These are phyloP conservation scores for Aspergillus brunneoviolaceus DNA, from an alignment of 2,329 filamentous ascomycete genomes.

Conservation along the genomic window DNA sequence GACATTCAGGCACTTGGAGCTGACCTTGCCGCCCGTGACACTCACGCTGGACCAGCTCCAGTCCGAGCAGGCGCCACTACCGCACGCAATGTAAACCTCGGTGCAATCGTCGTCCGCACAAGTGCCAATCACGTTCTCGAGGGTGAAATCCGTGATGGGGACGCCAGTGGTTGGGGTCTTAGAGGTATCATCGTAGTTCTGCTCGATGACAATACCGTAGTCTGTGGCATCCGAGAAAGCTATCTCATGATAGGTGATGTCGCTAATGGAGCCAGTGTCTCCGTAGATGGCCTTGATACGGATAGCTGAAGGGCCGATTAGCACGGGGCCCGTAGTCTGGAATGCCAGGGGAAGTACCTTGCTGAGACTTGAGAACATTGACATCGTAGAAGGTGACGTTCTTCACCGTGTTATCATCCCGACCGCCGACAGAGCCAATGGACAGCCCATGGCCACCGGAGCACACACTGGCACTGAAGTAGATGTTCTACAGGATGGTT, in stretches of 20 bases:
- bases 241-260: constrained; percentile 26
- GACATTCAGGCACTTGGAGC: constrained; percentile 42
- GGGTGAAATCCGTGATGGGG: background rate
- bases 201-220: background rate
- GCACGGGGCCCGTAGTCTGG: too few relatives aligned
- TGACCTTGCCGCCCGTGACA: constrained; percentile 54
- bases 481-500: background rate
- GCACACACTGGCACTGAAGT: constrained; percentile 30
- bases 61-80: constrained; percentile 52
- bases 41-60: constrained; percentile 55
- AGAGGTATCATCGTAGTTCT: constrained; percentile 4
- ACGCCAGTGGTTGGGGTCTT: background rate
- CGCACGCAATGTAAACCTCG: constrained; percentile 30
- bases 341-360: constrained; percentile 38
- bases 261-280: constrained; percentile 44
- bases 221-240: background rate
- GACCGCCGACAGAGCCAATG: constrained; percentile 59
- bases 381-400: constrained; percentile 52
- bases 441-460: constrained; percentile 53
- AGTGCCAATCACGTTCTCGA: background rate
- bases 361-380: constrained; percentile 52
- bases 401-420: constrained; percentile 54
- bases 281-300: constrained; percentile 59
- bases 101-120: constrained; percentile 1
- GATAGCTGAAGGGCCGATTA: constrained; percentile 26